Evolutionary conservation across 2,329 filamentous ascomycete genomes (phyloP), one percentile per base, ranked within the genome.

Genomic region (Fusarium agapanthi): DNA sequence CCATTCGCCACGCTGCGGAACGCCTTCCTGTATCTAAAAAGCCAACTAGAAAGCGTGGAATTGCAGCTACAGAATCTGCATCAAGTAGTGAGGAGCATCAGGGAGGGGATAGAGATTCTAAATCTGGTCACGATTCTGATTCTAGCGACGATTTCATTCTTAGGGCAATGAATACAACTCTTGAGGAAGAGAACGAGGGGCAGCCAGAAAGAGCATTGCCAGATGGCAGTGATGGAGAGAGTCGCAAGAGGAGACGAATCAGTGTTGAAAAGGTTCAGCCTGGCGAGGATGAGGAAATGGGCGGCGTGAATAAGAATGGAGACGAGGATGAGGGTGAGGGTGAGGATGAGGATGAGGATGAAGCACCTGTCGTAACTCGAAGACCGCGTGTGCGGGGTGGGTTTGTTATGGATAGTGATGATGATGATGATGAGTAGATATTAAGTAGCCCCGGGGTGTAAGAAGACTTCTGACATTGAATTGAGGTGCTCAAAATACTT

Each of bases 341-440:
- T 15, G 78, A 71, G 8, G 82, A 84, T 3, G 80, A 81, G 73
- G 73, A 80, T 51, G 80, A 81, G 73, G 73, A 80, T 54, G 73
- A 75, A 18, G 72, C 44, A 8, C 78, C 79, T 16, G 74, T 76
- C 3, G 64, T 76, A 45, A 62, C 81, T 13, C 82, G 83, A 72
- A 82, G 86, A 63, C 81, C 82, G 4, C 82, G 86, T 67, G 81
- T 85, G 7, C 84, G 84, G 58, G 85, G 85, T 24, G 88, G 88
- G 0, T 90, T 91, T 69, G 79, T 90, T 50, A 75, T 89, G 40
- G 88, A 90, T 74, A 90, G 88, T 67, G 89, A 89, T 22, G 44
- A 47, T 26, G 40, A 43, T 77, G 89, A 91, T 53, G 87, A 89
- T 71, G 86, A 88, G 41, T 34, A 51, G 35, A 32, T 59, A 41